These are phyloP conservation scores for Ochromonas danica DNA, from an alignment of 108 stramenopile species.

Conservation along the genomic window DNA sequence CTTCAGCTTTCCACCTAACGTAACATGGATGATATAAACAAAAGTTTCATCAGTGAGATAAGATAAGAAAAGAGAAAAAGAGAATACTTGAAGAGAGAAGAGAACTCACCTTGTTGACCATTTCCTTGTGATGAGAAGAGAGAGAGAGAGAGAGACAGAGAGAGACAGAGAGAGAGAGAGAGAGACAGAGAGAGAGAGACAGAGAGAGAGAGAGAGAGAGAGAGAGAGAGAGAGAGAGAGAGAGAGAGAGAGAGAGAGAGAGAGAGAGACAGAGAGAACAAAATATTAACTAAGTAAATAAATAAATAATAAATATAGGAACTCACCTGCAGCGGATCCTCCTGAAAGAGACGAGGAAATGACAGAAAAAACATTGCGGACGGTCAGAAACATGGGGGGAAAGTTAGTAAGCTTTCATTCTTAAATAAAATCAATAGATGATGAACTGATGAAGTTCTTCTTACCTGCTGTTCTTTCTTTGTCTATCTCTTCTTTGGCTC, in stretches of 20 bases:
- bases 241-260: slow-evolving; percentile 1
- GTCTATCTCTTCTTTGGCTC: slow-evolving; percentile 10
- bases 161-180: slow-evolving; percentile 1
- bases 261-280: slow-evolving; percentile 9
- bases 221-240: not conserved
- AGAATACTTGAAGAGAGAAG: too few species aligned
- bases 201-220: slow-evolving; percentile 9
- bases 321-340: slow-evolving; percentile 13
- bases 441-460: slow-evolving; percentile 16
- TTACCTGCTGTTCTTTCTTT: slow-evolving; percentile 16
- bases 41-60: slow-evolving; percentile 17
- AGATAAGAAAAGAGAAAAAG: slow-evolving; percentile 17
- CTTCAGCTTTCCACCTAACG: slow-evolving; percentile 35
- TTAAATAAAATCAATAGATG: slow-evolving; percentile 18
- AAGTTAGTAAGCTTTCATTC: slow-evolving; percentile 17
- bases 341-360: slow-evolving; percentile 15
- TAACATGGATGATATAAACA: slow-evolving; percentile 29
- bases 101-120: too few species aligned
- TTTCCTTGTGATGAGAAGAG: too few species aligned
- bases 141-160: not conserved
- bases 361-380: slow-evolving; percentile 15
- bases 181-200: slow-evolving; percentile 1
- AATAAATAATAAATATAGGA: slow-evolving; percentile 18
- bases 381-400: slow-evolving; percentile 9
- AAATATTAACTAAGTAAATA: slow-evolving; percentile 18